These are phyloP conservation scores for Chlorella variabilis DNA, from an alignment of 163 green algal species.

Conservation along the genomic window DNA sequence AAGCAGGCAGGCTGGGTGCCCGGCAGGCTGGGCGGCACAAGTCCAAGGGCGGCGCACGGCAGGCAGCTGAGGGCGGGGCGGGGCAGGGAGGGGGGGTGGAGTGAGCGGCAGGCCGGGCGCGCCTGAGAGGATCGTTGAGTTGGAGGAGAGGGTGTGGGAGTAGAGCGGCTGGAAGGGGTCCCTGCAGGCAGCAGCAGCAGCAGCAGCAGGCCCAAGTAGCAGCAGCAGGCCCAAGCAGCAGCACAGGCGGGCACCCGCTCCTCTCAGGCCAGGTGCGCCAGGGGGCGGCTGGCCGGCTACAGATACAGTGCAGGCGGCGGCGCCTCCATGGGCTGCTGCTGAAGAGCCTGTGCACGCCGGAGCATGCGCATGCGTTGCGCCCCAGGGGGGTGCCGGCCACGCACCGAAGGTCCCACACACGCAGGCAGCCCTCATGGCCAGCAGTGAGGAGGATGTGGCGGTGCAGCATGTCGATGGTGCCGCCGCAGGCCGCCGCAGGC, in stretches of 20 bases:
- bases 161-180: conserved; percentile 41
- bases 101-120: too few species aligned
- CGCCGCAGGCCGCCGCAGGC: conserved; percentile 7
- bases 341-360: too few species aligned
- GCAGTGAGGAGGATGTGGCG: conserved; percentile 42
- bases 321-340: too few species aligned
- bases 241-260: too few species aligned
- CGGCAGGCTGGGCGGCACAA: too few species aligned
- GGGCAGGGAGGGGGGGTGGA: too few species aligned
- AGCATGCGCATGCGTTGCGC: background rate
- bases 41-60: too few species aligned
- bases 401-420: conserved; percentile 45
- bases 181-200: background rate
- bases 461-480: conserved; percentile 19
- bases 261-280: too few species aligned
- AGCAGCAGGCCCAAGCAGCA: background rate
- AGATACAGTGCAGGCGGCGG: too few species aligned
- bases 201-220: background rate
- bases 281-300: too few species aligned
- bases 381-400: background rate
- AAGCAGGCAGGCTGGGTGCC: too few species aligned
- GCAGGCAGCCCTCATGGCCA: conserved; percentile 43
- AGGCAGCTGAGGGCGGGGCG: too few species aligned
- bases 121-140: conserved; percentile 18
- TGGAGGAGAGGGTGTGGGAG: conserved; percentile 29